phyloP scores from a whole-genome alignment of 2,329 filamentous ascomycete species.

The Alternaria dauci region DNA sequence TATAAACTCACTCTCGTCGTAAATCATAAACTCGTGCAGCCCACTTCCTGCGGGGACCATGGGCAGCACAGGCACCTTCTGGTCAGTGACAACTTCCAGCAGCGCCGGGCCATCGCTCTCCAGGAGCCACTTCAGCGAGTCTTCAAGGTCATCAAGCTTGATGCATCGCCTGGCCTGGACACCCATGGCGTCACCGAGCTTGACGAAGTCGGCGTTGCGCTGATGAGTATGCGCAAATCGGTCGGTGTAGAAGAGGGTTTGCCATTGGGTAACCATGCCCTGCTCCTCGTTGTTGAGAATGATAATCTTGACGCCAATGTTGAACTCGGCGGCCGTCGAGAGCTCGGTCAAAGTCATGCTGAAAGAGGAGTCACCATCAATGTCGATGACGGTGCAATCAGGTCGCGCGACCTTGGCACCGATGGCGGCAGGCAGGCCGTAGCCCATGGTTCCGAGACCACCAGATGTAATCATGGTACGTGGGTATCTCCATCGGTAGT shows the following conservation, averaged over 20 bases:
- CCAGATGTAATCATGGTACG: slow-evolving; percentile 96
- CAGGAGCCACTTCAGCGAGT: slow-evolving; percentile 86
- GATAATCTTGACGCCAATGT: slow-evolving; percentile 95
- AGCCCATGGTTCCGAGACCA: slow-evolving; percentile 96
- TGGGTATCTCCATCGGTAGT: slow-evolving; percentile 92
- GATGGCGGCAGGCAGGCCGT: slow-evolving; percentile 90
- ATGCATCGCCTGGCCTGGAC: slow-evolving; percentile 76
- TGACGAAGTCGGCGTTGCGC: slow-evolving; percentile 94
- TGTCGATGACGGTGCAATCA: slow-evolving; percentile 89
- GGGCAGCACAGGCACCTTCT: slow-evolving; percentile 90
- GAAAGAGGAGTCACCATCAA: slow-evolving; percentile 98
- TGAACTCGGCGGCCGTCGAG: slow-evolving; percentile 90
- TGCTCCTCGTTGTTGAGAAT: slow-evolving; percentile 97
- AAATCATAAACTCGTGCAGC: slow-evolving; percentile 92
- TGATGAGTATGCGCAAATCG: slow-evolving; percentile 93
- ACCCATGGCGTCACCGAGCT: slow-evolving; percentile 89
- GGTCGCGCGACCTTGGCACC: slow-evolving; percentile 88
- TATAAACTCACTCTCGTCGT: slow-evolving; percentile 72
- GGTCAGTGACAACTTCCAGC: slow-evolving; percentile 89
- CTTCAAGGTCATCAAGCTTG: slow-evolving; percentile 79
- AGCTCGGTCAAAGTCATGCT: slow-evolving; percentile 98
- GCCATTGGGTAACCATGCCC: slow-evolving; percentile 99
- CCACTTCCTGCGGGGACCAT: slow-evolving; percentile 92
- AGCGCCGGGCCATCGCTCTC: slow-evolving; percentile 85
- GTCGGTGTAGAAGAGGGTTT: slow-evolving; percentile 96